Evolutionary conservation across 2,329 filamentous ascomycete species (phyloP).

Genomic region (Penicillium sp.): DNA sequence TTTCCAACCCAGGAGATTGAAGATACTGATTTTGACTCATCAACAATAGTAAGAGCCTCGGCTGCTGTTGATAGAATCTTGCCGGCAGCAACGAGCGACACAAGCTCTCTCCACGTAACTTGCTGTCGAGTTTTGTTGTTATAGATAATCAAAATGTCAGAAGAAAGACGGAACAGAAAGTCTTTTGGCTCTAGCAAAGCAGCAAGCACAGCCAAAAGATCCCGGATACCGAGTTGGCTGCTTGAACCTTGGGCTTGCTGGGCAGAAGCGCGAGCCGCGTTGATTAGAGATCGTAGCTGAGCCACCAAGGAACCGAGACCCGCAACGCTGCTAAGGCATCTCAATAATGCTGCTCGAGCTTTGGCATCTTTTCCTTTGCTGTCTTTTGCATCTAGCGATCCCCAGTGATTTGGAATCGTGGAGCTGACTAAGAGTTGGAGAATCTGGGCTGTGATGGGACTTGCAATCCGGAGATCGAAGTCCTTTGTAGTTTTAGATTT

Average conservation of each 20-base stretch:
- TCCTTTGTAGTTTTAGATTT: conserved; percentile 20
- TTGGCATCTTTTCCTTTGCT: conserved; percentile 18
- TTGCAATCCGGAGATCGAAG: conserved; percentile 63
- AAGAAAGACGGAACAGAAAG: conserved; percentile 47
- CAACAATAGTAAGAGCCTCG: conserved; percentile 50
- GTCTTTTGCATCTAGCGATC: conserved; percentile 48
- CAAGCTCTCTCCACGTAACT: conserved; percentile 63
- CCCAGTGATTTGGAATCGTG: conserved; percentile 82
- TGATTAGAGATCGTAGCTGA: conserved; percentile 63
- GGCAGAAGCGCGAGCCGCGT: conserved; percentile 24
- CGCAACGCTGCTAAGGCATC: conserved; percentile 69
- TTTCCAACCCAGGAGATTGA: conserved; percentile 61
- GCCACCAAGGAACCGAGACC: conserved; percentile 75
- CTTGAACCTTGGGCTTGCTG: conserved; percentile 37
- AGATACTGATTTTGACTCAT: conserved; percentile 27
- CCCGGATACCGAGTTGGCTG: conserved; percentile 34
- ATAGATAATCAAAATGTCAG: conserved; percentile 44
- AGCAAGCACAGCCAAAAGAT: conserved; percentile 40
- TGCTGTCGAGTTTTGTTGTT: conserved; percentile 47
- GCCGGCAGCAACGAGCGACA: conserved; percentile 60
- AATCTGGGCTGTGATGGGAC: conserved; percentile 70
- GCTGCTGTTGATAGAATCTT: conserved; percentile 59
- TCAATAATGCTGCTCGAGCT: conserved; percentile 51
- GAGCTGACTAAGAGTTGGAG: conserved; percentile 71
- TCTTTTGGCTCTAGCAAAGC: conserved; percentile 46